Base-by-base conservation (phyloP, 805 yeast species). In the Priceomyces melissophilus region DNA sequence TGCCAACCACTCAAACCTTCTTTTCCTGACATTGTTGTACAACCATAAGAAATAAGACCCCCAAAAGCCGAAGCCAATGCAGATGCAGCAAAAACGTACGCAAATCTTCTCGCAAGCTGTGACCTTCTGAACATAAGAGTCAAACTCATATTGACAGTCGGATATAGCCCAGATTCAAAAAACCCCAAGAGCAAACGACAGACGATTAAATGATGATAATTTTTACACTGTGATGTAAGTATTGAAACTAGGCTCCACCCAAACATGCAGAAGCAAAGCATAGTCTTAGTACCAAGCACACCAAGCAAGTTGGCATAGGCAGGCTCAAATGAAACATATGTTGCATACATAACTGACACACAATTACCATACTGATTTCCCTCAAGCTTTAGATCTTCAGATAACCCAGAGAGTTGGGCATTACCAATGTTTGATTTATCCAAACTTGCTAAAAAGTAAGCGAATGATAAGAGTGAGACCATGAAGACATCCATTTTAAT, bases 351-450 rank as follows among this genome's bases (percentile, higher is more conserved):
- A 1, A 77, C 63, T 6, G 78, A 66, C 4, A 72, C 73, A 23
- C 67, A 69, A 29, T 63, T 65, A 16, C 72, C 67, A 48, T 63
- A 75, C 46, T 75, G 69, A 15, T 53, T 57, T 1, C 63, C 65
- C 1, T 57, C 49, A 17, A 76, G 52, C 6, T 63, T 60, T 13
- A 76, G 42, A 40, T 67, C 73, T 20, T 61, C 60, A 0, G 65
- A 55, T 45, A 78, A 47, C 3, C 84, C 83, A 10, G 79, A 82
- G 2, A 75, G 65, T 32, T 67, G 67, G 8, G 83, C 83, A 51
- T 79, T 79, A 48, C 83, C 82, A 40, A 79, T 75, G 51, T 78
- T 78, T 10, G 81, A 73, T 44, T 76, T 67, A 55, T 79, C 84
- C 41, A 79, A 57, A 36, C 68, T 65, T 3, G 79, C 69, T 34